Evolutionary conservation across 2,329 filamentous ascomycete species (phyloP).

Genomic region (Exophiala dermatitidis): DNA sequence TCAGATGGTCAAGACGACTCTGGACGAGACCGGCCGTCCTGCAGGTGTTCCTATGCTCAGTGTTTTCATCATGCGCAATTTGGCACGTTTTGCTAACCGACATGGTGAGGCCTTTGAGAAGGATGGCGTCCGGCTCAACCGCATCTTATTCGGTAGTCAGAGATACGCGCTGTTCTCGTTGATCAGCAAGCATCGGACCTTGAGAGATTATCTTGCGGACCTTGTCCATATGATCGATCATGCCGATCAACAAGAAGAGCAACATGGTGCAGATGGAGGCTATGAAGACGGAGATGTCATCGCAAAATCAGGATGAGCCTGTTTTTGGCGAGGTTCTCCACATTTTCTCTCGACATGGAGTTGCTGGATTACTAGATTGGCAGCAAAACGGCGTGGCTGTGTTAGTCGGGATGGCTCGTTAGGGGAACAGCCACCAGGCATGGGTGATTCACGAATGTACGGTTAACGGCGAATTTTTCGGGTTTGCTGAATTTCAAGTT

Average conservation of each 20-base stretch:
- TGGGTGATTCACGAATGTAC: no score
- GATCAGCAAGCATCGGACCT: constrained; percentile 30
- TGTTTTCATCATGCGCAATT: constrained; percentile 41
- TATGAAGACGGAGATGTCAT: constrained; percentile 13
- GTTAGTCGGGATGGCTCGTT: no score
- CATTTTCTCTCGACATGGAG: no score
- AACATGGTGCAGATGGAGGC: constrained; percentile 13
- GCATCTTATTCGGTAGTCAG: constrained; percentile 18
- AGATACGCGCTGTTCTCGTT: constrained; percentile 21
- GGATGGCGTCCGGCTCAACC: constrained; percentile 17
- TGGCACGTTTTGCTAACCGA: constrained; percentile 36
- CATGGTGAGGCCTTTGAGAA: constrained; percentile 23
- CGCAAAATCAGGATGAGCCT: neutral
- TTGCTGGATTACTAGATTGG: no score
- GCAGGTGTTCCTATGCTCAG: constrained; percentile 43
- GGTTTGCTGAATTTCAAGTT: no score
- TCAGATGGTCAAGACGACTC: constrained; percentile 31
- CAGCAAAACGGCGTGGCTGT: no score
- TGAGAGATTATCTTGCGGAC: constrained; percentile 39
- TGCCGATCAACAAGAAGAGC: constrained; percentile 18
- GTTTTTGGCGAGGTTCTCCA: neutral
- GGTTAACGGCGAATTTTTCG: no score
- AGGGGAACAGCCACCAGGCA: no score
- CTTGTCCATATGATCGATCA: constrained; percentile 39
- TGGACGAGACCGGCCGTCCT: constrained; percentile 37